These are phyloP conservation scores for Neurospora sp. DNA, from an alignment of 495 filamentous ascomycete genomes.

Conservation along the genomic window DNA sequence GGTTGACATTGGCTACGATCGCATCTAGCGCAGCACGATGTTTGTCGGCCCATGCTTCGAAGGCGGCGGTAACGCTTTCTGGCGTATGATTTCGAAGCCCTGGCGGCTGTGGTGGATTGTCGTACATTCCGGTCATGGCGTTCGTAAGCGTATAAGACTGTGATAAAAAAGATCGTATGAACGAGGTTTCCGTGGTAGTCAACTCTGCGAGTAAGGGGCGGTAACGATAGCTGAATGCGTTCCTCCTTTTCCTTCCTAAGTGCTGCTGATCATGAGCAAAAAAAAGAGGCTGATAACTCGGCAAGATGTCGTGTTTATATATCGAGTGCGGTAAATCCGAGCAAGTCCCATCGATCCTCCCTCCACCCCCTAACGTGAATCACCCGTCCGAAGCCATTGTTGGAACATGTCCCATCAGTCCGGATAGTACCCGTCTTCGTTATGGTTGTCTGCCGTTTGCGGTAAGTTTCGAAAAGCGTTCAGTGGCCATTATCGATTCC, in stretches of 20 bases:
- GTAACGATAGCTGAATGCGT: not conserved
- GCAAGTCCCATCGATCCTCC: not conserved
- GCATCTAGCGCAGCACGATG: conserved; percentile 64
- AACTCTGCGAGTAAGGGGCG: not conserved
- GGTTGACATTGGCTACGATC: conserved; percentile 57
- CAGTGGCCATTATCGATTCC: not conserved
- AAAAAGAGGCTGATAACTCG: not conserved
- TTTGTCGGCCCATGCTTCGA: conserved; percentile 59
- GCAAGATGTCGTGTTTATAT: not conserved
- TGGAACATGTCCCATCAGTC: not conserved
- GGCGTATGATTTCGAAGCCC: conserved; percentile 80
- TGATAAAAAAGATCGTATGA: not conserved
- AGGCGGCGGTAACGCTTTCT: conserved; percentile 62
- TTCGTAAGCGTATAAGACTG: conserved; percentile 9
- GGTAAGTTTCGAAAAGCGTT: not conserved
- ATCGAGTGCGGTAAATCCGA: not conserved
- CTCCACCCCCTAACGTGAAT: not conserved
- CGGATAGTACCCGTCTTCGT: not conserved
- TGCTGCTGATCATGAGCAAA: not conserved
- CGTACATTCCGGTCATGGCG: conserved; percentile 36
- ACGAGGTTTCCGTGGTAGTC: not conserved
- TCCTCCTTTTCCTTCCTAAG: not conserved
- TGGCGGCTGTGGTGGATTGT: conserved; percentile 73
- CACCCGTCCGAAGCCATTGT: not conserved
- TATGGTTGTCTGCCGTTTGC: not conserved